Conservation (phyloP, 352 stramenopile species). For the Pythium dissotocum region DNA sequence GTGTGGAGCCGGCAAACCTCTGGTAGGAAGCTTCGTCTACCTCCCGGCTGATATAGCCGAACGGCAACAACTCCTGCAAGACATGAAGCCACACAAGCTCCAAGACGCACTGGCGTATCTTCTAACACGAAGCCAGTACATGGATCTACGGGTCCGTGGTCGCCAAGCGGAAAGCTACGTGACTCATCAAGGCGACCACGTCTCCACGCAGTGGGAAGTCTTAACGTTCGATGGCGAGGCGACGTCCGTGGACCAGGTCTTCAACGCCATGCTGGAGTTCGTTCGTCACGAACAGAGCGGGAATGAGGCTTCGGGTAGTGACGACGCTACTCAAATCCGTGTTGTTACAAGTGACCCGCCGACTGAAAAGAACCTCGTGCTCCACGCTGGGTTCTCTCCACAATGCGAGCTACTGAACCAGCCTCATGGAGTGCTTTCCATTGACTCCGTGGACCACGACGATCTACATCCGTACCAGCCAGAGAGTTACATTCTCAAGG, state of each 20-base stretch:
- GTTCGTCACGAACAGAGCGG: background rate
- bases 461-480: background rate
- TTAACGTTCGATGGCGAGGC: background rate
- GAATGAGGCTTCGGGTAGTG: no score
- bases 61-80: background rate
- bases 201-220: background rate
- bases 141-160: background rate
- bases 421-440: background rate
- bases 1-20: background rate
- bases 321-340: no score
- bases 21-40: background rate
- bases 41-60: background rate
- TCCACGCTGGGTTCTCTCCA: background rate
- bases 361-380: background rate
- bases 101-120: background rate
- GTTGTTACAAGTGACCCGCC: no score
- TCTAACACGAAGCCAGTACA: background rate
- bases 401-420: background rate
- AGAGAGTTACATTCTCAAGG: background rate
- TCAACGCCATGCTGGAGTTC: background rate
- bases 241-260: background rate
- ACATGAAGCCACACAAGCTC: background rate
- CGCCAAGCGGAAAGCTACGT: background rate
- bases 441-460: background rate
- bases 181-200: background rate